Evolutionary conservation across 345 rosid genomes (phyloP).

Genomic region (Arabidopsis arenosa): DNA sequence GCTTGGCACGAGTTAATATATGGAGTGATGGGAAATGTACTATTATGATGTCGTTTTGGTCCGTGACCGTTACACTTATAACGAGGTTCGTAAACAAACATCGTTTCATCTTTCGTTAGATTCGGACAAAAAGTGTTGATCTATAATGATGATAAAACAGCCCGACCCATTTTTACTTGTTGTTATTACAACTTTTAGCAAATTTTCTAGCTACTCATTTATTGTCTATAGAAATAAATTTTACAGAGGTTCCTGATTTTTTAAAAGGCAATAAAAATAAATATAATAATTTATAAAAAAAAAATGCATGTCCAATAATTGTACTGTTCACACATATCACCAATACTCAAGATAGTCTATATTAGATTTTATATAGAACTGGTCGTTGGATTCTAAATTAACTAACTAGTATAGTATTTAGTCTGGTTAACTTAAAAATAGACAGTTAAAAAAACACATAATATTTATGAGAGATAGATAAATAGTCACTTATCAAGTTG

Average conservation of each 20-base stretch:
- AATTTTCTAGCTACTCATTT: slow-evolving; percentile 33
- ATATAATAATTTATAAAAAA: not conserved
- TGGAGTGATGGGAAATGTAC: slow-evolving; percentile 44
- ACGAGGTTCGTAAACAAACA: slow-evolving; percentile 47
- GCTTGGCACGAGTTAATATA: slow-evolving; percentile 36
- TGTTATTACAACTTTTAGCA: slow-evolving; percentile 43
- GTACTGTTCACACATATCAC: not conserved
- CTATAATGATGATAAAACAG: slow-evolving; percentile 43
- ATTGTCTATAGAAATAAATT: slow-evolving; percentile 4
- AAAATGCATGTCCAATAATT: not conserved
- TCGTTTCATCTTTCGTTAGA: slow-evolving; percentile 47
- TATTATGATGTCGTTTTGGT: slow-evolving; percentile 44
- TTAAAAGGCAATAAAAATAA: too few species aligned
- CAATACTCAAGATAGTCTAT: not conserved
- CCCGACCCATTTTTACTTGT: slow-evolving; percentile 35
- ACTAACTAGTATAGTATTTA: not conserved
- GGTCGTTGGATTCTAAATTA: not conserved
- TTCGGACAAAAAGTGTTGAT: slow-evolving; percentile 50
- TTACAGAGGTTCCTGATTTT: slow-evolving; percentile 2
- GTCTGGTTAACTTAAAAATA: not conserved
- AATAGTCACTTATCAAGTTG: not conserved
- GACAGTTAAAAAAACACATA: not conserved
- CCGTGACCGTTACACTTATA: slow-evolving; percentile 47
- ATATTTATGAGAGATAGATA: not conserved
- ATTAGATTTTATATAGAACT: not conserved